Conservation (phyloP, 768 basidiomycete genomes). For the Suillus fuscotomentosus region DNA sequence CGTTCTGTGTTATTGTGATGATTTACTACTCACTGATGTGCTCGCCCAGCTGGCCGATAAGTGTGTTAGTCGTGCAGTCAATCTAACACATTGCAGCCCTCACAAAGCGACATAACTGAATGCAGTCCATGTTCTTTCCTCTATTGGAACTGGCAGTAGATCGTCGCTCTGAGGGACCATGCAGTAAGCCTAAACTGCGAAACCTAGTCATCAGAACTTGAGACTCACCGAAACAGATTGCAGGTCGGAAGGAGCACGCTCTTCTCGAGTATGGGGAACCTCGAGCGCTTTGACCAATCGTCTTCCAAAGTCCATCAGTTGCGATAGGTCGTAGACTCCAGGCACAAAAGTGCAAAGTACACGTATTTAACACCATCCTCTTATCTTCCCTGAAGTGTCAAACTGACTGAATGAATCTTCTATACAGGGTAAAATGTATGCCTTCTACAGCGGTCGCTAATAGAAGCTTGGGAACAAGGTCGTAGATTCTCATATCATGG, state of each 20-base stretch:
- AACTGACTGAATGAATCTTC: background rate
- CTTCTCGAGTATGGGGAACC: slow-evolving; percentile 47
- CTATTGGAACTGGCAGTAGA: slow-evolving; percentile 53
- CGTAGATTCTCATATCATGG: background rate
- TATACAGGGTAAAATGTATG: background rate
- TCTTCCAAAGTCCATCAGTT: slow-evolving; percentile 12
- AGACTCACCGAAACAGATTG: slow-evolving; percentile 46
- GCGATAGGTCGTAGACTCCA: background rate
- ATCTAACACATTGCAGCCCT: slow-evolving; percentile 12
- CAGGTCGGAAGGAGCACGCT: slow-evolving; percentile 40
- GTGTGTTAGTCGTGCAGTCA: background rate
- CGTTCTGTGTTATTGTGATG: background rate
- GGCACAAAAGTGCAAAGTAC: background rate
- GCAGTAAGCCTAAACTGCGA: slow-evolving; percentile 3
- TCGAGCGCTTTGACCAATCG: slow-evolving; percentile 34
- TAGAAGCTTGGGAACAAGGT: slow-evolving; percentile 4
- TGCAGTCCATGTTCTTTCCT: slow-evolving; percentile 57
- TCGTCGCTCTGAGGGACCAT: slow-evolving; percentile 53
- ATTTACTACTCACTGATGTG: slow-evolving; percentile 42
- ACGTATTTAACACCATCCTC: slow-evolving; percentile 1
- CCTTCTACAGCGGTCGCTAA: background rate
- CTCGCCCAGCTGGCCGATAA: slow-evolving; percentile 49
- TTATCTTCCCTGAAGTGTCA: slow-evolving; percentile 4
- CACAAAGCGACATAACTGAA: slow-evolving; percentile 64
- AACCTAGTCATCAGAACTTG: slow-evolving; percentile 8